A percentile compares a stretch with the other conserved stretches of the same genome.
Conservation (phyloP, 192 early-diverging fungal genomes). For the Tieghemiomyces parasiticus region DNA sequence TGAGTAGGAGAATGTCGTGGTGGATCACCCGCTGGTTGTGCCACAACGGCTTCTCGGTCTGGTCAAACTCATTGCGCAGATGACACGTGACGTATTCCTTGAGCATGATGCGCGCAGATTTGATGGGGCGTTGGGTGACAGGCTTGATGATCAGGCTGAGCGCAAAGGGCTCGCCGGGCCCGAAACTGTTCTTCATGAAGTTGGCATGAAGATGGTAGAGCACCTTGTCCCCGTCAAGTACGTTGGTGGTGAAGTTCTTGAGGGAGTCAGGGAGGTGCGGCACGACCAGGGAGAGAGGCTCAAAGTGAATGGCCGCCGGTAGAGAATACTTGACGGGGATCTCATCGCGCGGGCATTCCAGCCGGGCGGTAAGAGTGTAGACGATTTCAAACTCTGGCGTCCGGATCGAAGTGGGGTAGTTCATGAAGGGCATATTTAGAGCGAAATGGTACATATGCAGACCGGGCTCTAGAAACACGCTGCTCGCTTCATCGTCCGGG, state of each 20-base stretch:
- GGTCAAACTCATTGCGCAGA: slow-evolving; percentile 4
- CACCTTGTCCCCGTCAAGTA: slow-evolving; percentile 2
- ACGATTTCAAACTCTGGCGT: slow-evolving; percentile 8
- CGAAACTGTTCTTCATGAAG: slow-evolving; percentile 10
- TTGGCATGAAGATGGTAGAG: slow-evolving; percentile 2
- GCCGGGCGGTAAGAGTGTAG: slow-evolving; percentile 4
- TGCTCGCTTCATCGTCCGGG: neutral
- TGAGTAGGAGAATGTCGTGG: neutral
- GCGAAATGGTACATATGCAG: slow-evolving; percentile 9
- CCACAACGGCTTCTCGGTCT: slow-evolving; percentile 8
- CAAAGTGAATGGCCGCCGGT: slow-evolving; percentile 4
- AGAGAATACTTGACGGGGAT: neutral
- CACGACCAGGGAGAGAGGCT: neutral
- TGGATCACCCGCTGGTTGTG: slow-evolving; percentile 2
- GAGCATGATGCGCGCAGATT: neutral
- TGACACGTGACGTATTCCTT: slow-evolving; percentile 3
- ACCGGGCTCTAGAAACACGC: slow-evolving; percentile 2
- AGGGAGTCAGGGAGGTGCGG: neutral
- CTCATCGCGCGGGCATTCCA: neutral
- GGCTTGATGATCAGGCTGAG: neutral
- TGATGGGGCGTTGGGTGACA: neutral
- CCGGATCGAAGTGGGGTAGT: slow-evolving; percentile 6
- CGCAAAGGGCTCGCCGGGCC: slow-evolving; percentile 5
- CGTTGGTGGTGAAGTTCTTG: slow-evolving; percentile 4
- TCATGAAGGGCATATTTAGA: slow-evolving; percentile 1